phyloP scores from a whole-genome alignment of 805 yeast genomes.

The Naumovozyma baii region DNA sequence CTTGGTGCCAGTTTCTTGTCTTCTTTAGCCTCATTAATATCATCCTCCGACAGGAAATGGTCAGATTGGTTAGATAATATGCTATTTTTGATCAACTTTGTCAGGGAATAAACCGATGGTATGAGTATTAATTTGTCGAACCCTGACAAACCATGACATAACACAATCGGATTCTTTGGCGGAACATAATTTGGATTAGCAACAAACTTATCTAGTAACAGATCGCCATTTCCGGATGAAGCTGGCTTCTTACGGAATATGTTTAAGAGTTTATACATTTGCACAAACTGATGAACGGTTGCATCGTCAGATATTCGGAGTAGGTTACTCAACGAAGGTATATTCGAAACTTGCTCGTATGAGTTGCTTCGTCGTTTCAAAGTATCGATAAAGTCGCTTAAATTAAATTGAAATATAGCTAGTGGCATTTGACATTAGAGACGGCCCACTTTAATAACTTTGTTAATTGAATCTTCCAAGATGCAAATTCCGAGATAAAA shows the following conservation, averaged over 20 bases:
- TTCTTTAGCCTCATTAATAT: conserved; percentile 10
- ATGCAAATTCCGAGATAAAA: too few species aligned
- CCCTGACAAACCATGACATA: conserved; percentile 85
- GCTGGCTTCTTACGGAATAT: conserved; percentile 4
- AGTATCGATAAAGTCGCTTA: too few species aligned
- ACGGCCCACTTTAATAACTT: too few species aligned
- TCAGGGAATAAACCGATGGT: conserved; percentile 32
- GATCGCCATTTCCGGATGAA: background rate
- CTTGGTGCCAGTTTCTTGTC: conserved; percentile 11
- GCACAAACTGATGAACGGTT: background rate
- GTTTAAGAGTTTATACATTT: background rate
- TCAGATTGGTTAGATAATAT: conserved; percentile 14
- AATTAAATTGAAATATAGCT: too few species aligned
- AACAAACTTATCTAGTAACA: background rate
- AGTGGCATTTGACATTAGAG: too few species aligned
- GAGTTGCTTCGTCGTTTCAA: background rate
- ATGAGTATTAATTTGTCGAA: conserved; percentile 48
- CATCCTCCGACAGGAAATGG: conserved; percentile 11
- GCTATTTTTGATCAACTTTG: conserved; percentile 15
- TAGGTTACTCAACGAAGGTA: background rate
- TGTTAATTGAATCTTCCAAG: too few species aligned
- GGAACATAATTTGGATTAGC: conserved; percentile 34
- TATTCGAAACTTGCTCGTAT: background rate
- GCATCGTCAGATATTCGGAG: background rate
- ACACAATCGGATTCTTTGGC: conserved; percentile 63